These are phyloP conservation scores for Halophytophthora batemanensis DNA, from an alignment of 352 stramenopile species.

Conservation along the genomic window DNA sequence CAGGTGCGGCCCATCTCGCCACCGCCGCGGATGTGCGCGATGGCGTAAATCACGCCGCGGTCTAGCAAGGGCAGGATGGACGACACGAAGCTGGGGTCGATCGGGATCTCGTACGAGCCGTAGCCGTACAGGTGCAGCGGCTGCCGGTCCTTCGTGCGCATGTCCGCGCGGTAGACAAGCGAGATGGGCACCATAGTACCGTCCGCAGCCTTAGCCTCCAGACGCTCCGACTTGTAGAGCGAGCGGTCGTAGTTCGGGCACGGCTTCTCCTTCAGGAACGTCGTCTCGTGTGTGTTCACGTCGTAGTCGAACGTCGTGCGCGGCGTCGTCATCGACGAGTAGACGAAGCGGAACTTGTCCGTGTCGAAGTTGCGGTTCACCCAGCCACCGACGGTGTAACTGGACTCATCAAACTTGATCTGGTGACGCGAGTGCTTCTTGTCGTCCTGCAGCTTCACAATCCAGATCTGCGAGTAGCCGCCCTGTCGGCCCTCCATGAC, in stretches of 20 bases:
- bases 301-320: conserved; percentile 87
- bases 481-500: conserved; percentile 86
- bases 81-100: conserved; percentile 90
- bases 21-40: conserved; percentile 97
- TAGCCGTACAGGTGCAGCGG: conserved; percentile 94
- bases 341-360: conserved; percentile 86
- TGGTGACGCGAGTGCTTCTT: conserved; percentile 47
- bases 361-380: conserved; percentile 89
- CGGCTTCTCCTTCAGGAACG: conserved; percentile 90
- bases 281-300: conserved; percentile 49
- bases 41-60: conserved; percentile 94
- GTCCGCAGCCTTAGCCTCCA: conserved; percentile 85
- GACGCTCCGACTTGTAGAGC: conserved; percentile 90
- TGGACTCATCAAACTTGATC: conserved; percentile 89
- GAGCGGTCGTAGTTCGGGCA: conserved; percentile 93
- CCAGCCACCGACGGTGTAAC: conserved; percentile 80
- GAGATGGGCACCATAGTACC: conserved; percentile 85
- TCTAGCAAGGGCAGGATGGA: conserved; percentile 93
- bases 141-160: conserved; percentile 51
- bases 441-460: conserved; percentile 61
- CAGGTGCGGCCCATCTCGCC: conserved; percentile 97
- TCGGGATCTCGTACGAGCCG: conserved; percentile 93
- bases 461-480: conserved; percentile 81
- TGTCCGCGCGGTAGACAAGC: conserved; percentile 74
- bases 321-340: conserved; percentile 93